These are phyloP conservation scores for Rhodotorula taiwanensis DNA, from an alignment of 768 basidiomycete genomes.

Conservation along the genomic window DNA sequence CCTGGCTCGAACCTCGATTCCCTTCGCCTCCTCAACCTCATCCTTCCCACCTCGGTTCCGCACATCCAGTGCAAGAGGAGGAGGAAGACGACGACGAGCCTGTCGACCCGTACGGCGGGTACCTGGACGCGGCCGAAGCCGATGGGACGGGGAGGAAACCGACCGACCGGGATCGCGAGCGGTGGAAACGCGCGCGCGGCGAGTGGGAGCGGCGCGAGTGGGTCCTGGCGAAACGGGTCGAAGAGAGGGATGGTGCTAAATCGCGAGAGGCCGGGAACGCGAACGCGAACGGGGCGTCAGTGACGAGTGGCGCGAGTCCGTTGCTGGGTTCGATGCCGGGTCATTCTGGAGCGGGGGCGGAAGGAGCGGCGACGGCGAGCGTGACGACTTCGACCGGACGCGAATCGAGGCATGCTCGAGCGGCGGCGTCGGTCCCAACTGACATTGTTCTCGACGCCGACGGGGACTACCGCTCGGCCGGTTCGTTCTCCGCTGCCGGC, in stretches of 20 bases:
- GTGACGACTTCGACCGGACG: neutral
- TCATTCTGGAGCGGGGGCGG: slow-evolving; percentile 1
- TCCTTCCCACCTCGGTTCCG: too few species aligned
- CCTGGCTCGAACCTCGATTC: slow-evolving; percentile 46
- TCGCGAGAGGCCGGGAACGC: too few species aligned
- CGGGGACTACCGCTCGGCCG: too few species aligned
- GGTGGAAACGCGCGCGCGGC: slow-evolving; percentile 66
- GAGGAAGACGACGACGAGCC: slow-evolving; percentile 35
- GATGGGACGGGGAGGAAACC: slow-evolving; percentile 67
- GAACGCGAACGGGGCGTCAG: too few species aligned
- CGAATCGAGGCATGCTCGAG: neutral
- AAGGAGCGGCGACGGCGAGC: neutral
- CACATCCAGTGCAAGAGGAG: too few species aligned
- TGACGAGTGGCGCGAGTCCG: neutral
- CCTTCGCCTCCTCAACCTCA: slow-evolving; percentile 36
- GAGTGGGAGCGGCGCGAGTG: slow-evolving; percentile 54
- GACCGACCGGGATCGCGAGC: slow-evolving; percentile 55
- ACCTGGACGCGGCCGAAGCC: slow-evolving; percentile 62
- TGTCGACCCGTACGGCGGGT: slow-evolving; percentile 69
- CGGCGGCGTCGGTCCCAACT: neutral
- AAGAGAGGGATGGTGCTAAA: too few species aligned
- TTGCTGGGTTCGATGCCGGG: too few species aligned
- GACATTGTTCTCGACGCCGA: too few species aligned
- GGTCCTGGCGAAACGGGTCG: neutral
- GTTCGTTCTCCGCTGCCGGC: too few species aligned